Base-by-base conservation (phyloP, 352 stramenopile species). In the Globisporangium irregulare region DNA sequence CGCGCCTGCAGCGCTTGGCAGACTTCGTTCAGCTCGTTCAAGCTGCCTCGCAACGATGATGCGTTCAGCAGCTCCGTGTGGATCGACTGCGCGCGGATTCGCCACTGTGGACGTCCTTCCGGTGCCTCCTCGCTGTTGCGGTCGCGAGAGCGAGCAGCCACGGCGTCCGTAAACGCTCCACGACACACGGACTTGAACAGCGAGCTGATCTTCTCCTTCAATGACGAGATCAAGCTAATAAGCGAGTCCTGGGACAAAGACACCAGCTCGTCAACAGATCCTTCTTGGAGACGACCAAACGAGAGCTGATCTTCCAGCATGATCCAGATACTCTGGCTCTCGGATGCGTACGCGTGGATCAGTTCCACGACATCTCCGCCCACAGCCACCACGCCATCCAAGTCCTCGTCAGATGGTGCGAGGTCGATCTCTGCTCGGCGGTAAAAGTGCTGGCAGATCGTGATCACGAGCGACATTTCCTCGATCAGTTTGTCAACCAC, bases 161-260 rank as follows among this genome's bases (percentile, higher is more conserved):
- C 81, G 0, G 86, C 84, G 70, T 95, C 87, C 0, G 82, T 91
- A 60, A 95, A 91, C 1, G 84, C 80, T 20, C 87, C 87, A 36
- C 87, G 82, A 34, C 84, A 92, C n/a, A 92, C 86, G 15, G 82
- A 63, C 64, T 95, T 95, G 71, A 86, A 92, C 24, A 93, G 62
- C 43, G 79, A 74, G 0, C 78, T 73, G 24, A 93, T 54, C 29
- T 84, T 84, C 54, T 91, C 84, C 57, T 92, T 92, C 29, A 93
- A 73, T 6, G 85, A 78, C 4, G 76, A 66, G 12, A 87, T 67
- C 25, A 81, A 64, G 6, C 73, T 65, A 0, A 84, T 75, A 27
- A 92, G 66, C 38, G 73, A 74, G 32, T 86, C 66, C 59, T 87
- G 76, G 22, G 74, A 72, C 25, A 90, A 89, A 29, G 68, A 58